A percentile compares a stretch with the other conserved stretches of the same genome.
Evolutionary conservation across 345 rosid genomes (phyloP).

Genomic region (Bruguiera sexangula): DNA sequence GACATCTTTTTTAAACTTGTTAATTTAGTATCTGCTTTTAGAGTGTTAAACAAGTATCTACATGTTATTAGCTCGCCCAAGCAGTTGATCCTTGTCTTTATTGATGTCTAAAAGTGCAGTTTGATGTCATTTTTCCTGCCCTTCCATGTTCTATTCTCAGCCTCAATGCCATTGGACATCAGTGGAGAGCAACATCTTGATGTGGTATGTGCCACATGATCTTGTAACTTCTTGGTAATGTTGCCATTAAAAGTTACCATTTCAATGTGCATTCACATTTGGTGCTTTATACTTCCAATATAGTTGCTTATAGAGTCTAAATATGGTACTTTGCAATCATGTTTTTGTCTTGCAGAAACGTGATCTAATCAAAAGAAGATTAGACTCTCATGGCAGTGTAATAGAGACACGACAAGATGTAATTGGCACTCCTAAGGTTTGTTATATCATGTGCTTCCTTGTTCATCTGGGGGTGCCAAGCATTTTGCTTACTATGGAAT

Average conservation of each 20-base stretch:
- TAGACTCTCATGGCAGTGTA: conserved; percentile 68
- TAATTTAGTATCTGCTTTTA: too few species aligned
- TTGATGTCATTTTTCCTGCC: conserved; percentile 89
- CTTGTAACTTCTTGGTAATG: not conserved
- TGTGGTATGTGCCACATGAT: conserved; percentile 50
- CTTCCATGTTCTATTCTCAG: conserved; percentile 90
- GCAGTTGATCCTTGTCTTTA: not conserved
- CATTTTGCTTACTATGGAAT: not conserved
- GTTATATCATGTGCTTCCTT: conserved; percentile 20
- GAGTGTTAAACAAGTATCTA: too few species aligned
- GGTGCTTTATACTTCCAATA: not conserved
- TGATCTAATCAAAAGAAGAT: conserved; percentile 78
- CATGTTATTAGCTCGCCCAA: not conserved
- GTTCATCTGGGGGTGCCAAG: not conserved
- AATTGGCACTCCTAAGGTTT: conserved; percentile 82
- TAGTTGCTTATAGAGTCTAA: not conserved
- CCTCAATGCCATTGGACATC: conserved; percentile 93
- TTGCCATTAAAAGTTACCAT: not conserved
- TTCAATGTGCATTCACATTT: not conserved
- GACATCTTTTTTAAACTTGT: too few species aligned
- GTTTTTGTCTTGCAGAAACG: conserved; percentile 58
- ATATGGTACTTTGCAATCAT: not conserved
- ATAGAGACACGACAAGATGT: conserved; percentile 81
- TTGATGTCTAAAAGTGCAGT: conserved; percentile 48
- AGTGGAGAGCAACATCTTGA: conserved; percentile 97